phyloP scores from a whole-genome alignment of 306 rosid species.

The Gleditsia sinensis region DNA sequence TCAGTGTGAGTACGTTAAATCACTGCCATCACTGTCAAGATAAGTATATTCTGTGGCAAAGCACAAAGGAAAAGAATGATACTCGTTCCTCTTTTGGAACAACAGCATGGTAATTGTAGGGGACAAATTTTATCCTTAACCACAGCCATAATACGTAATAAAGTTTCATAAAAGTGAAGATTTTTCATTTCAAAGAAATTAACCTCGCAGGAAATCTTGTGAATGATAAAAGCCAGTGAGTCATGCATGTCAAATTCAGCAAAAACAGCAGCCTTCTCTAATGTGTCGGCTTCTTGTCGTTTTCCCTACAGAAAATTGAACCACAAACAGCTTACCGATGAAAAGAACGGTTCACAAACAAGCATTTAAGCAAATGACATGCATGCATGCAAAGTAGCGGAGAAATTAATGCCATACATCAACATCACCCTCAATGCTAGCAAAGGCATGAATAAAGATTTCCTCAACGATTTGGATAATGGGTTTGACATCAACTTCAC shows the following conservation, averaged over 20 bases:
- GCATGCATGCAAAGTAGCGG: neutral
- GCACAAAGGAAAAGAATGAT: constrained; percentile 27
- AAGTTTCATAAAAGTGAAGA: constrained; percentile 19
- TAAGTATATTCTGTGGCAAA: constrained; percentile 33
- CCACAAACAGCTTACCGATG: neutral
- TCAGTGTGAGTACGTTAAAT: neutral
- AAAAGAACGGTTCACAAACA: too few species aligned
- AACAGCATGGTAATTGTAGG: neutral
- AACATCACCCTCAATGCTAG: constrained; percentile 43
- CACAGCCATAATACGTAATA: constrained; percentile 10
- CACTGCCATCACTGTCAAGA: neutral
- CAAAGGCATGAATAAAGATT: constrained; percentile 48
- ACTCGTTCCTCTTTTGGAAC: too few species aligned
- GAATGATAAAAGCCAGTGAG: constrained; percentile 59
- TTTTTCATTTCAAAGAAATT: constrained; percentile 1
- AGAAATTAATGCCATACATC: too few species aligned
- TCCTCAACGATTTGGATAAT: constrained; percentile 59
- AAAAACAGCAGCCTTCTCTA: constrained; percentile 48
- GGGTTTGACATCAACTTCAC: constrained; percentile 65
- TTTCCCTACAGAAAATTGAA: constrained; percentile 54
- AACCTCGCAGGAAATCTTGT: constrained; percentile 83
- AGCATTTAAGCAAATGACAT: too few species aligned
- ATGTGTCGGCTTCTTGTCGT: constrained; percentile 35
- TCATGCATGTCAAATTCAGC: constrained; percentile 58
- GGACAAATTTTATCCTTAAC: constrained; percentile 10